Evolutionary conservation across 768 basidiomycete species (phyloP).

Genomic region (Mycena vitilis): DNA sequence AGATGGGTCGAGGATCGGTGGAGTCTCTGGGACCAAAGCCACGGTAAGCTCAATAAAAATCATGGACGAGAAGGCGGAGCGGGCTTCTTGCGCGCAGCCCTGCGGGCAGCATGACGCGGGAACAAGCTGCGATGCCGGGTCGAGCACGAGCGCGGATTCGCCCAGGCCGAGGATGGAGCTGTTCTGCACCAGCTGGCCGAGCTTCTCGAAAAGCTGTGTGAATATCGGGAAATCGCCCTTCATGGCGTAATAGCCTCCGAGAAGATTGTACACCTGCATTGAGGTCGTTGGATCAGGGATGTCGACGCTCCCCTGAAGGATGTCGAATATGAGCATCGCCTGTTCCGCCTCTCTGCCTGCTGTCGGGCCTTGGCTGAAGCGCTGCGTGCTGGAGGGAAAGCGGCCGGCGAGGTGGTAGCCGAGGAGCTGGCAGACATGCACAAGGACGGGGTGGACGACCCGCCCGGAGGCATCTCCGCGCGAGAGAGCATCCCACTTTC

Average conservation of each 20-base stretch:
- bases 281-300: not conserved
- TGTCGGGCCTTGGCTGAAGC: not conserved
- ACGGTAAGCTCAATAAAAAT: constrained; percentile 1
- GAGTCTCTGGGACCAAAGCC: not conserved
- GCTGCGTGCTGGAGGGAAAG: not conserved
- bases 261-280: constrained; percentile 9
- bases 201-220: not conserved
- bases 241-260: not conserved
- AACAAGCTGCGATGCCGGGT: not conserved
- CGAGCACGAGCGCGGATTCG: not conserved
- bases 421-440: not conserved
- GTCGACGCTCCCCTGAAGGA: not conserved
- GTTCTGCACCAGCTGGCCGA: not conserved
- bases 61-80: constrained; percentile 11
- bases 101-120: not conserved
- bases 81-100: not conserved
- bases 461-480: not conserved
- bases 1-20: not conserved
- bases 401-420: not conserved
- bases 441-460: not conserved
- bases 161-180: not conserved
- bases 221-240: constrained; percentile 6
- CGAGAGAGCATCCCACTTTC: not conserved
- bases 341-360: not conserved
- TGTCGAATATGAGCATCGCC: not conserved